Evolutionary conservation across 371 early-diverging fungal genomes (phyloP).

Genomic region (Mucor piriformis): DNA sequence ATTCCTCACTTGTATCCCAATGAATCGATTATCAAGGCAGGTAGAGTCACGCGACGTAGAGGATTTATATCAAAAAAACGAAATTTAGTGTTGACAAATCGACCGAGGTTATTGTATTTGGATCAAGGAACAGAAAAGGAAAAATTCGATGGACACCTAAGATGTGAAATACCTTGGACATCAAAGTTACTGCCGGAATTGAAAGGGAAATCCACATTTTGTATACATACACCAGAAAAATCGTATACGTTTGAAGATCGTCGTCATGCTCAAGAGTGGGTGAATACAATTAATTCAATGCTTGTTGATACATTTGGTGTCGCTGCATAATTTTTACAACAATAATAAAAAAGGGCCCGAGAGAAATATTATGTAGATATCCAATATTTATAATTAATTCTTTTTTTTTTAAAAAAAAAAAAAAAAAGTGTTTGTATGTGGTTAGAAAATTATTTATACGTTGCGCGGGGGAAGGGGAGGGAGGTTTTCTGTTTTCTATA

Average conservation of each 20-base stretch:
- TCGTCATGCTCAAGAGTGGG: constrained; percentile 58
- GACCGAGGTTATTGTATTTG: constrained; percentile 70
- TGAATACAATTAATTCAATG: constrained; percentile 55
- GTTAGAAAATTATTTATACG: not conserved
- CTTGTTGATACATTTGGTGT: constrained; percentile 55
- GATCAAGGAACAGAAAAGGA: constrained; percentile 57
- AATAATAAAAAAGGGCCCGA: not conserved
- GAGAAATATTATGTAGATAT: not conserved
- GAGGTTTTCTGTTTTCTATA: not conserved
- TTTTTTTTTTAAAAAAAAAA: constrained; percentile 1
- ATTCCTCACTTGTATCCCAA: constrained; percentile 56
- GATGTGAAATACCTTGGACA: constrained; percentile 65
- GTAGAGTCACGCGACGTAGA: constrained; percentile 58
- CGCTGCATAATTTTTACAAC: constrained; percentile 17
- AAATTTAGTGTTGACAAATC: constrained; percentile 69
- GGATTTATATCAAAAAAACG: constrained; percentile 66
- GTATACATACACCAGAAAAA: constrained; percentile 66
- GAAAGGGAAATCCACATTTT: constrained; percentile 62
- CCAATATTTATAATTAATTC: not conserved
- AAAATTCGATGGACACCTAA: constrained; percentile 37
- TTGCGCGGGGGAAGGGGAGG: not conserved
- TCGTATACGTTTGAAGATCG: constrained; percentile 65
- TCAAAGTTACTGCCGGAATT: constrained; percentile 53
- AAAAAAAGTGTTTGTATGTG: constrained; percentile 1
- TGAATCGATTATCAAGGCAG: constrained; percentile 67